These are phyloP conservation scores for Nyssa sinensis DNA, from an alignment of 148 eudicot species.

Conservation along the genomic window DNA sequence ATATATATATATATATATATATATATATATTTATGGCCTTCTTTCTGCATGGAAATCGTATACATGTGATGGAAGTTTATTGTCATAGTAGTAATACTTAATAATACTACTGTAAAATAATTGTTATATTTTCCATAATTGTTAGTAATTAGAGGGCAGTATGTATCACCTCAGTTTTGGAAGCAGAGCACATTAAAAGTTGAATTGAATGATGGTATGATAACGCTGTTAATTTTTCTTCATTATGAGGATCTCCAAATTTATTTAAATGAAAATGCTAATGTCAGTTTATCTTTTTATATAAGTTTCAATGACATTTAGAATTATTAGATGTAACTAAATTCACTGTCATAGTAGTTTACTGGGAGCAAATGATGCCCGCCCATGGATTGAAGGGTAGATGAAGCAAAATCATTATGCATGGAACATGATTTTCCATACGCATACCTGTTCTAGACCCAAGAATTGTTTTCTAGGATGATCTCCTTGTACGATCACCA, in stretches of 20 bases:
- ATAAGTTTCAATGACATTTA: not conserved
- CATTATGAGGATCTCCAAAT: not conserved
- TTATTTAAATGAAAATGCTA: not conserved
- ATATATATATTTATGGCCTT: no score
- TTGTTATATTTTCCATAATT: no score
- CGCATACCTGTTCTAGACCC: slow-evolving; percentile 77
- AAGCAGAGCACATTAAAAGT: not conserved
- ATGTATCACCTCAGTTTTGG: not conserved
- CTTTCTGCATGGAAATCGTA: no score
- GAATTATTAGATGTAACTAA: not conserved
- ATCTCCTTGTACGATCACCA: slow-evolving; percentile 85
- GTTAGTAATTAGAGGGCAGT: no score
- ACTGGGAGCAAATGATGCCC: slow-evolving; percentile 74
- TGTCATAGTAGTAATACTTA: no score
- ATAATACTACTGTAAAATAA: no score
- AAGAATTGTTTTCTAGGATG: slow-evolving; percentile 82
- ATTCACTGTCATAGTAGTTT: not conserved
- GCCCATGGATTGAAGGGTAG: slow-evolving; percentile 60
- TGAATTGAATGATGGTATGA: not conserved
- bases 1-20: no score
- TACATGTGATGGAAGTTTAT: no score
- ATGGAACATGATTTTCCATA: slow-evolving; percentile 91
- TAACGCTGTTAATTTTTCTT: not conserved
- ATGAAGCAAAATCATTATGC: slow-evolving; percentile 92
- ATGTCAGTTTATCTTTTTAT: not conserved